Evolutionary conservation across 2,329 filamentous ascomycete species (phyloP).

Genomic region (Fusarium tanahbumbuense): DNA sequence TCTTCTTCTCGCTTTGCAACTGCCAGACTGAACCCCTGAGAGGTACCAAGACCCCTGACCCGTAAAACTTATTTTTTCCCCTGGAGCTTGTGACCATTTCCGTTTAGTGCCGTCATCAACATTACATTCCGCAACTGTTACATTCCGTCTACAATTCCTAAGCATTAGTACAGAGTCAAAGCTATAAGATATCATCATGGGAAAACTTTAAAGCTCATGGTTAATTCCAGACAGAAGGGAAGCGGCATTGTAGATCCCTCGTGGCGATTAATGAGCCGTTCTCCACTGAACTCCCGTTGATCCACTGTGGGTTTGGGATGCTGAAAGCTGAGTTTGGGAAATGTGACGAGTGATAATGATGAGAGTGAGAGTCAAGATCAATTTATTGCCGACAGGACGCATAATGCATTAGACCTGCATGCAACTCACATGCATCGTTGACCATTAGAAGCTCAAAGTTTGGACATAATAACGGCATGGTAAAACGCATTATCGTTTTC

Average conservation of each 20-base stretch:
- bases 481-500: background rate
- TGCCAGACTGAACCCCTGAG: slow-evolving; percentile 29
- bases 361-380: background rate
- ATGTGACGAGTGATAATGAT: background rate
- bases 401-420: slow-evolving; percentile 16
- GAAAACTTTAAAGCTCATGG: background rate
- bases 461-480: background rate
- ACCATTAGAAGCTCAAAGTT: background rate
- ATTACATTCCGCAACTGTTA: background rate
- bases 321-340: background rate
- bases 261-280: slow-evolving; percentile 3
- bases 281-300: slow-evolving; percentile 10
- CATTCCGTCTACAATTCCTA: background rate
- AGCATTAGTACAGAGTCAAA: no score
- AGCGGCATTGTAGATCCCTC: slow-evolving; percentile 6
- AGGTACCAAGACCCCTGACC: slow-evolving; percentile 28
- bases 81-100: slow-evolving; percentile 26
- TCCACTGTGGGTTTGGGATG: slow-evolving; percentile 18
- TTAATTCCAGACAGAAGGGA: background rate
- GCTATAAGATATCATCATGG: no score
- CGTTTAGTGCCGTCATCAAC: background rate
- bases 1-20: background rate
- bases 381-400: background rate
- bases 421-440: background rate
- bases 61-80: slow-evolving; percentile 10